Evolutionary conservation across 164 flowering plant genomes (phyloP), one percentile per base, ranked within the genome.

Genomic region (Kingdonia uniflora): DNA sequence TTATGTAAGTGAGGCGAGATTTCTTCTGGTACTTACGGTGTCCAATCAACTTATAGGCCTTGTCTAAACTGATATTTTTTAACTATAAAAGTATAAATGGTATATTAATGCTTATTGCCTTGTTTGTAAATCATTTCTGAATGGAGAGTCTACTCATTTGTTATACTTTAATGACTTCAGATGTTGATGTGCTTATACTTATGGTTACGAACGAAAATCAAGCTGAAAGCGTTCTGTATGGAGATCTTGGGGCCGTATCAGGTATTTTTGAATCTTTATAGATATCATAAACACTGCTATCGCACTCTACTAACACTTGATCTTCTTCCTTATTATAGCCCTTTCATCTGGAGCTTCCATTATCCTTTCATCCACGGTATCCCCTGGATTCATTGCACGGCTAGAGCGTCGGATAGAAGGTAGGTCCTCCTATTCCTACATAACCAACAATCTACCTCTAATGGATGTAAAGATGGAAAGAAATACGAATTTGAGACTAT

Each of bases 181-280:
- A 76, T 70, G 88, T 77, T 23, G 96, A 89, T 64, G 86, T 81
- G 57, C 84, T 94, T 50, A 71, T 94, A 17, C 43, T 88, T 43
- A 94, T 94, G 97, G 99, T 94, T 52, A 76, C 96, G 59, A 94
- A 94, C 76, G 99, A 94, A 75, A 62, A 67, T 69, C 99, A 94
- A 73, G 96, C 87, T 15, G 95, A 87, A 62, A 74, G 83, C 71
- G 92, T 79, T 62, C 66, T 94, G 19, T 94, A 67, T 76, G 97
- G 97, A 49, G 78, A 80, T 46, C 52, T 21, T 23, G 97, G 97
- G 11, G 80, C 99, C 58, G 75, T 94, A 16, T 41, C 80, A 77
- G 99, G 99, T 87, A 75, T 17, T 29, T 51, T 37, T 16, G 25
- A 41, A 42, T 50, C n/a, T 51, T 29, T 26, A 17, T 19, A 50